phyloP scores from a whole-genome alignment of 2,329 filamentous ascomycete species.

The Claviceps africana region DNA sequence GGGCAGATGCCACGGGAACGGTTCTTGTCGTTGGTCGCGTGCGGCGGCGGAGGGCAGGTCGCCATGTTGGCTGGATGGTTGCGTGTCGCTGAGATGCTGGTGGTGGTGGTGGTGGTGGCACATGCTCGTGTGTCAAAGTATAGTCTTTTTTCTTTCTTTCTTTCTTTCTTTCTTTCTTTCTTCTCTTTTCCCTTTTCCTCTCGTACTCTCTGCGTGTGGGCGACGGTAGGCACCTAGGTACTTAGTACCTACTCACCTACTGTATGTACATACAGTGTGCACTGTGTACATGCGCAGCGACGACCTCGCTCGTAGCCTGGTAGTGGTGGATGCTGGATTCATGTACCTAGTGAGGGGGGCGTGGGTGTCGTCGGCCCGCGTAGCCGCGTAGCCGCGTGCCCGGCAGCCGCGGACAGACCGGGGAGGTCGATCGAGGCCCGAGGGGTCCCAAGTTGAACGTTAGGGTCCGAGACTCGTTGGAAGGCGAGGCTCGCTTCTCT shows the following conservation, averaged over 20 bases:
- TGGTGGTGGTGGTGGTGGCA: constrained; percentile 1
- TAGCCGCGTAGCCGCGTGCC: neutral
- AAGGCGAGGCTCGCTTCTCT: neutral
- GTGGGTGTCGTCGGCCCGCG: neutral
- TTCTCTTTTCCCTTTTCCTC: too few species aligned
- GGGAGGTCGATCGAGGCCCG: neutral
- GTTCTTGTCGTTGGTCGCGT: neutral
- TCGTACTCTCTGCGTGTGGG: too few species aligned
- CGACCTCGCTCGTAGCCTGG: too few species aligned
- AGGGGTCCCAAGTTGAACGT: neutral
- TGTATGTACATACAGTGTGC: too few species aligned
- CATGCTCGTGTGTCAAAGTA: neutral
- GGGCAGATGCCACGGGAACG: constrained; percentile 56
- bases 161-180: neutral
- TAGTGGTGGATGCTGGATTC: too few species aligned
- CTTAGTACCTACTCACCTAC: too few species aligned
- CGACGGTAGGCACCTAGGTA: too few species aligned
- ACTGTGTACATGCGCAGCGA: too few species aligned
- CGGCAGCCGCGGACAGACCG: neutral
- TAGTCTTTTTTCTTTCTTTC: neutral
- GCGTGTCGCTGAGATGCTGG: neutral
- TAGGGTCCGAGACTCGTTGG: neutral
- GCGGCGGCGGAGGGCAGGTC: neutral
- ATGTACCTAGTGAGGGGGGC: too few species aligned
- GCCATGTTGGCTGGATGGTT: neutral